Conservation (phyloP, 2,329 filamentous ascomycete species). For the Neonectria magnoliae region DNA sequence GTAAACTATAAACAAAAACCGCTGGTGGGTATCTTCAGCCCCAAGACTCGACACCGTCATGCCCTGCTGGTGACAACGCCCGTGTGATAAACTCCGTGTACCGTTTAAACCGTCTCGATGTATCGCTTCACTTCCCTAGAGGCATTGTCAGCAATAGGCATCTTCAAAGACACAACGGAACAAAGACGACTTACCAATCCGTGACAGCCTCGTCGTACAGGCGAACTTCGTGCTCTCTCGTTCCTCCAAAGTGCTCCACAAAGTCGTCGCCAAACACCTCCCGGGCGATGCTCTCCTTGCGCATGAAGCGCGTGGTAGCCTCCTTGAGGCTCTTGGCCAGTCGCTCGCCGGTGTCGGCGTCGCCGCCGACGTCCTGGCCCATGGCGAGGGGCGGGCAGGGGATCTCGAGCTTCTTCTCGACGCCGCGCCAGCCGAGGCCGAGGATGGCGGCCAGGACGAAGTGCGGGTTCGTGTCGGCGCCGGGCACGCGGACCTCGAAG, state of each 20-base stretch:
- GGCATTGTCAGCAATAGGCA: conserved; percentile 30
- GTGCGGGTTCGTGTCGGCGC: conserved; percentile 92
- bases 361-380: conserved; percentile 82
- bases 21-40: conserved; percentile 35
- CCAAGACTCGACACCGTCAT: conserved; percentile 24
- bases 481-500: conserved; percentile 91
- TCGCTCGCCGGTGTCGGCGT: conserved; percentile 75
- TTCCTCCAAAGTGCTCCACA: conserved; percentile 94
- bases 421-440: conserved; percentile 87
- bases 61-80: conserved; percentile 24
- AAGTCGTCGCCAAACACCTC: conserved; percentile 95
- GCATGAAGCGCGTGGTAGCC: conserved; percentile 81
- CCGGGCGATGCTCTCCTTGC: conserved; percentile 84
- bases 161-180: neutral
- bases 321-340: conserved; percentile 88
- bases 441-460: conserved; percentile 88
- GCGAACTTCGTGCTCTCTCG: conserved; percentile 88
- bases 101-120: conserved; percentile 72
- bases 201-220: conserved; percentile 97
- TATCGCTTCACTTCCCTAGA: conserved; percentile 79
- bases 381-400: conserved; percentile 84
- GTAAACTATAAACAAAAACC: conserved; percentile 9
- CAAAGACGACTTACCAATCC: conserved; percentile 77
- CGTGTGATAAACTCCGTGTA: conserved; percentile 24
- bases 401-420: conserved; percentile 91